phyloP scores from a whole-genome alignment of 208 protist genomes.

The Novymonas esmeraldas region DNA sequence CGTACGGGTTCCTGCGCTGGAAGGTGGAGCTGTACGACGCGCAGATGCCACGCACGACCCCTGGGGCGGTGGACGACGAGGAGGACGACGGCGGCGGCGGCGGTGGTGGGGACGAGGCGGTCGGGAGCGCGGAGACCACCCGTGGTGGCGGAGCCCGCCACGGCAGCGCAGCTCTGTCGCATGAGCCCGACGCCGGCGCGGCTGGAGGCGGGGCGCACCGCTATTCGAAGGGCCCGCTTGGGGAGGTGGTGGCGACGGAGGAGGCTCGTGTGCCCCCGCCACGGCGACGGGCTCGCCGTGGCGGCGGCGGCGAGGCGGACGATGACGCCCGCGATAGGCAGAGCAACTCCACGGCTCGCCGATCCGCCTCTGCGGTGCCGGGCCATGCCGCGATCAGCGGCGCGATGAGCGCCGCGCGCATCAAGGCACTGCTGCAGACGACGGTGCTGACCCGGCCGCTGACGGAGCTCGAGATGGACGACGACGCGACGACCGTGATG shows the following conservation, averaged over 20 bases:
- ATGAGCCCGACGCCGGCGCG: constrained; percentile 1
- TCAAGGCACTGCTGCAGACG: constrained; percentile 50
- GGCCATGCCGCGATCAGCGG: constrained; percentile 9
- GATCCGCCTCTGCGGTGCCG: too few species aligned
- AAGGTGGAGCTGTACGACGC: constrained; percentile 67
- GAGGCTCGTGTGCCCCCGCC: constrained; percentile 3
- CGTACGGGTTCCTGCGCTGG: constrained; percentile 81
- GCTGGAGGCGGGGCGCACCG: not conserved
- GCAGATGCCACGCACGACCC: constrained; percentile 27
- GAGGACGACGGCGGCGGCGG: not conserved
- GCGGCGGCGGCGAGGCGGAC: not conserved
- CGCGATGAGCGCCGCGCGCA: constrained; percentile 43
- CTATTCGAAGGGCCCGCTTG: constrained; percentile 22
- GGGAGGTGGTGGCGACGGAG: not conserved
- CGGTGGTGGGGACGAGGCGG: not conserved
- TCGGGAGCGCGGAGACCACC: not conserved
- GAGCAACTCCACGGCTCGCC: too few species aligned
- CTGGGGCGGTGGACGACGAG: not conserved
- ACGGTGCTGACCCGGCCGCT: constrained; percentile 52
- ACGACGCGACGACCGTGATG: constrained; percentile 38
- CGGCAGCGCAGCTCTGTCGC: too few species aligned
- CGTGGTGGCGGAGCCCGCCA: not conserved
- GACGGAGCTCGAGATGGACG: constrained; percentile 66
- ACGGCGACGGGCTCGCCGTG: not conserved
- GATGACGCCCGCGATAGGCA: too few species aligned